Conservation (phyloP, 768 basidiomycete species). For the Xerocomellus intermedius region DNA sequence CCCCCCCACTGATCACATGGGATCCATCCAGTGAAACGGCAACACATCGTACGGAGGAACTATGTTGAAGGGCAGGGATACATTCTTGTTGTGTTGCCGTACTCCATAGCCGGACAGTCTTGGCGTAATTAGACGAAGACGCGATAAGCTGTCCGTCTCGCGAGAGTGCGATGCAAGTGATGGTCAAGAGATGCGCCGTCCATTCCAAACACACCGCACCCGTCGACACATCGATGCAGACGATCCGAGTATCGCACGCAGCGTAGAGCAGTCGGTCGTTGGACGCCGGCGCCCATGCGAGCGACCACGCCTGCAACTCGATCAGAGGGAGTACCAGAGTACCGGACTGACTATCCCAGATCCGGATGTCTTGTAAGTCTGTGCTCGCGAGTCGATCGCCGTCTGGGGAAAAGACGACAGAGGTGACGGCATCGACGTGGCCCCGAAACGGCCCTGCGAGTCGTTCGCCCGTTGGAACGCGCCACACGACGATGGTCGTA, state of each 20-base stretch:
- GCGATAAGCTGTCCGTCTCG: conserved; percentile 8
- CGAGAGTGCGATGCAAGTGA: conserved; percentile 12
- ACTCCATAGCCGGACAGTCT: conserved; percentile 15
- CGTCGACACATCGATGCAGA: conserved; percentile 2
- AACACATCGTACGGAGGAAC: neutral
- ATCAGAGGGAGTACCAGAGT: neutral
- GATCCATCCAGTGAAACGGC: conserved; percentile 2
- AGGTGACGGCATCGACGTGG: neutral
- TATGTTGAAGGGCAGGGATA: neutral
- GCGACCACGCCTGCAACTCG: neutral
- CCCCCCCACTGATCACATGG: conserved; percentile 2
- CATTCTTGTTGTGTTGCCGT: neutral
- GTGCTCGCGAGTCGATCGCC: conserved; percentile 1
- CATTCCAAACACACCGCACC: neutral
- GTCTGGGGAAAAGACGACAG: conserved; percentile 2
- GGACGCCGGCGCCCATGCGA: neutral
- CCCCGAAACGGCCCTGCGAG: neutral
- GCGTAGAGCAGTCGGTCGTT: neutral
- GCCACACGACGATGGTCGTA: conserved; percentile 2
- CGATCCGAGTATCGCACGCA: neutral
- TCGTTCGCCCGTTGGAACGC: neutral
- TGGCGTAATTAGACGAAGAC: conserved; percentile 8
- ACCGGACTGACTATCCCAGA: neutral
- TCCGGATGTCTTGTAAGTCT: neutral
- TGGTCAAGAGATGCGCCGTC: conserved; percentile 2